These are phyloP conservation scores for Heterobasidion occidentale DNA, from an alignment of 1,284 basidiomycete genomes.

Conservation along the genomic window DNA sequence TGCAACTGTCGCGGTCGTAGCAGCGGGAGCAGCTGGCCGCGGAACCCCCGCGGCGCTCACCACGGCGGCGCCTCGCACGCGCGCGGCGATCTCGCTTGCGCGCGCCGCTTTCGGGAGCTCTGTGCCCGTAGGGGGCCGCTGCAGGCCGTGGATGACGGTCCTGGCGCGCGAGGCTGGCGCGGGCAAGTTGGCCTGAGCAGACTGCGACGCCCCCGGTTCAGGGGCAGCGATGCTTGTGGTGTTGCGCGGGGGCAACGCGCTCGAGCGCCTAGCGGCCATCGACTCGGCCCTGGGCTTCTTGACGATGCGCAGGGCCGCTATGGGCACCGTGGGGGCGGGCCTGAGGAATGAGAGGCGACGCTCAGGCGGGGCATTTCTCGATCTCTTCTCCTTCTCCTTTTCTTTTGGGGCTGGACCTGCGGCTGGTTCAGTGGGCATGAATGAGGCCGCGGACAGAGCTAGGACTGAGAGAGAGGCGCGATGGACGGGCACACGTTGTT, in stretches of 20 bases:
- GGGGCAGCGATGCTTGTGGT: neutral
- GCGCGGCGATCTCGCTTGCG: neutral
- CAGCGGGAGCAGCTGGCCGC: neutral
- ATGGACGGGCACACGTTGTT: conserved; percentile 3
- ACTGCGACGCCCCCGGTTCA: neutral
- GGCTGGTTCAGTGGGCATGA: too few relatives aligned
- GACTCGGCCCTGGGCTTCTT: conserved; percentile 26
- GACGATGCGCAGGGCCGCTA: conserved; percentile 34
- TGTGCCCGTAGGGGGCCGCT: conserved; percentile 12
- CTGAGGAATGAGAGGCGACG: conserved; percentile 9
- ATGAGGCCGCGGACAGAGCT: neutral
- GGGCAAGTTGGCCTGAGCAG: neutral
- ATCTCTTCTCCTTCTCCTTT: too few relatives aligned
- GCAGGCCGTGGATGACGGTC: conserved; percentile 13
- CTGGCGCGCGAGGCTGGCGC: neutral
- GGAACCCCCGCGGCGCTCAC: too few relatives aligned
- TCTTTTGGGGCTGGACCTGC: too few relatives aligned
- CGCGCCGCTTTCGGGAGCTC: neutral
- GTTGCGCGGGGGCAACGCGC: neutral
- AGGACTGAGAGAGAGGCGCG: neutral
- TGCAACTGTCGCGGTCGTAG: neutral
- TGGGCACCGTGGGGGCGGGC: conserved; percentile 11
- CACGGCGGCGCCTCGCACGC: neutral
- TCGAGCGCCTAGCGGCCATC: neutral
- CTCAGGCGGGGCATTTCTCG: neutral